Conservation (phyloP, 1,139 yeast genomes). For the Candida gigantensis region DNA sequence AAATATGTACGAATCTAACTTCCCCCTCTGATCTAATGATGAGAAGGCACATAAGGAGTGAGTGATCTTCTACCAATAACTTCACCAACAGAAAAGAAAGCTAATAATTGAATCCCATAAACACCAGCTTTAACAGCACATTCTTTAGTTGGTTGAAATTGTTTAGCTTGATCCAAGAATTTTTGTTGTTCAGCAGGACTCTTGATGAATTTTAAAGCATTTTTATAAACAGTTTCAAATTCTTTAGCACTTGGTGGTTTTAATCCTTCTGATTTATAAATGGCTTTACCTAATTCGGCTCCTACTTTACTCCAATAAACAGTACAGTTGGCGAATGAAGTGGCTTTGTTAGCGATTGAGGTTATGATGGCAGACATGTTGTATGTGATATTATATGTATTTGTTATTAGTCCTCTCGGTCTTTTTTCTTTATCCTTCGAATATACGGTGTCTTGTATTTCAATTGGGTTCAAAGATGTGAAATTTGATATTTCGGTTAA, state of each 20-base stretch:
- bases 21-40: slow-evolving; percentile 38
- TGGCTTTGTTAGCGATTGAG: slow-evolving; percentile 38
- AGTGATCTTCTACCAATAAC: slow-evolving; percentile 89
- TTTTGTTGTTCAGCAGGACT: slow-evolving; percentile 50
- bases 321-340: slow-evolving; percentile 48
- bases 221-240: slow-evolving; percentile 73
- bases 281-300: slow-evolving; percentile 85
- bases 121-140: slow-evolving; percentile 69
- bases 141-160: slow-evolving; percentile 56
- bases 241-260: slow-evolving; percentile 86
- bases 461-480: too few species aligned
- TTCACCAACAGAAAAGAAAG: slow-evolving; percentile 94
- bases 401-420: too few species aligned
- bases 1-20: too few species aligned
- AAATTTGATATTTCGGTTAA: neutral
- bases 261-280: slow-evolving; percentile 87
- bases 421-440: slow-evolving; percentile 3
- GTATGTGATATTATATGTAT: neutral
- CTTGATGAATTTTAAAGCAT: slow-evolving; percentile 39
- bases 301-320: slow-evolving; percentile 90
- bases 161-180: slow-evolving; percentile 40
- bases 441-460: too few species aligned
- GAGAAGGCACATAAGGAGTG: slow-evolving; percentile 41
- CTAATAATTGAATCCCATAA: slow-evolving; percentile 80
- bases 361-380: slow-evolving; percentile 47